A percentile compares a stretch with the other conserved stretches of the same genome.
phyloP scores from a whole-genome alignment of 495 filamentous ascomycete genomes.

The Clavariopsis aquatica region DNA sequence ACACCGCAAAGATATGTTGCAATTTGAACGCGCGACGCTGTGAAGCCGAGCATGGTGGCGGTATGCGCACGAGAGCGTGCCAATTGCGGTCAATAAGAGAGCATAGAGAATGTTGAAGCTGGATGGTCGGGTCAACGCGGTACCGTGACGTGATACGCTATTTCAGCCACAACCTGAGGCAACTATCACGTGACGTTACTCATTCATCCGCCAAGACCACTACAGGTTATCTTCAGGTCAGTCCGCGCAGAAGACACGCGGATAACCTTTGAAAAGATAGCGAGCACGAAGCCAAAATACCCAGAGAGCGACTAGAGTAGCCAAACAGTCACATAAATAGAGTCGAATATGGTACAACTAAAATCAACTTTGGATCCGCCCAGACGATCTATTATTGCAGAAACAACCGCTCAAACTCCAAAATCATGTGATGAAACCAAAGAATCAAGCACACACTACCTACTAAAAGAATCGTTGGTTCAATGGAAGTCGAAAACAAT shows the following conservation, averaged over 20 bases:
- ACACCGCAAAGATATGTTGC: conserved; percentile 84
- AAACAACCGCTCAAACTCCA: not conserved
- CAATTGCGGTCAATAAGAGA: not conserved
- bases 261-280: no score
- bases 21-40: conserved; percentile 71
- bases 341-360: not conserved
- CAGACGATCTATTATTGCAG: not conserved
- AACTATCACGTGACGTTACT: no score
- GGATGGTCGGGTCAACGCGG: no score
- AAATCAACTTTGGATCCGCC: not conserved
- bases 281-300: no score
- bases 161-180: no score
- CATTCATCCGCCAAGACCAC: no score
- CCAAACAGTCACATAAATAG: no score
- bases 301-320: no score
- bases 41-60: conserved; percentile 48
- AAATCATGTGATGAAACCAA: not conserved
- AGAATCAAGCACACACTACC: not conserved
- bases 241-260: no score
- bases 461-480: not conserved
- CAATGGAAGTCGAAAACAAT: not conserved
- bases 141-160: no score
- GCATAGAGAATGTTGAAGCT: not conserved
- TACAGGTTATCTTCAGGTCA: no score
- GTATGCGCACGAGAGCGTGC: not conserved